Percentiles rank a stretch among this genome's conserved stretches.
phyloP scores from a whole-genome alignment of 768 basidiomycete species.

The Lanmaoa pseudosensibilis region DNA sequence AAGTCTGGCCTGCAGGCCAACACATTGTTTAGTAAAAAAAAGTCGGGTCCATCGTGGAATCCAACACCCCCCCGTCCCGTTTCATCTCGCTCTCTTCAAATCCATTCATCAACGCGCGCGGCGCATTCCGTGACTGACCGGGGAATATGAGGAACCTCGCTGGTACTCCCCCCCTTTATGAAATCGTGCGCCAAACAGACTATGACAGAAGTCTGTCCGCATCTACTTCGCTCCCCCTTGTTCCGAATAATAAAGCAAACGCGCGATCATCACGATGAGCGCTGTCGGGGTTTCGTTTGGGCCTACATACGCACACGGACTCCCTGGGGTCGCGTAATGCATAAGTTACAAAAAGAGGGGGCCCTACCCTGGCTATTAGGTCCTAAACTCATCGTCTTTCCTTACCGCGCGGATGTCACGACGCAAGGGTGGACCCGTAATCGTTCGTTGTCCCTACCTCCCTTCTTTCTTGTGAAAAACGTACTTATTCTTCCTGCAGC shows the following conservation, averaged over 20 bases:
- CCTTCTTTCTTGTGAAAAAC: background rate
- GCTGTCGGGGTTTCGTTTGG: constrained; percentile 24
- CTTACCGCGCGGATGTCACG: constrained; percentile 24
- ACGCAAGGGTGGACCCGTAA: constrained; percentile 15
- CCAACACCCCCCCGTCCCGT: background rate
- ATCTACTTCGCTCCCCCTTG: background rate
- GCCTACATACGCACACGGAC: constrained; percentile 1
- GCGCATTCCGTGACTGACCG: constrained; percentile 19
- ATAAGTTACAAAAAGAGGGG: constrained; percentile 22
- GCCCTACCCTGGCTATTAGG: background rate
- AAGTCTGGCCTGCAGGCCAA: constrained; percentile 22
- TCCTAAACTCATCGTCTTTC: constrained; percentile 12
- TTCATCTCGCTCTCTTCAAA: constrained; percentile 22
- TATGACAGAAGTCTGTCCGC: too few relatives aligned
- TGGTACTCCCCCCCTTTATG: background rate
- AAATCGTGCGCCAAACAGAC: constrained; percentile 1
- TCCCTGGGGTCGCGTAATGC: constrained; percentile 8
- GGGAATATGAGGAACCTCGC: constrained; percentile 1
- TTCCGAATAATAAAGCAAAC: constrained; percentile 8
- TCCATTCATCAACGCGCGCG: background rate
- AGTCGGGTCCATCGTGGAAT: constrained; percentile 11
- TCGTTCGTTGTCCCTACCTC: constrained; percentile 14
- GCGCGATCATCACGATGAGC: constrained; percentile 10
- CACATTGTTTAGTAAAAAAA: constrained; percentile 14
- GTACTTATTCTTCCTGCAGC: constrained; percentile 10